phyloP scores from a whole-genome alignment of 345 rosid genomes.

The Anacardium occidentale region DNA sequence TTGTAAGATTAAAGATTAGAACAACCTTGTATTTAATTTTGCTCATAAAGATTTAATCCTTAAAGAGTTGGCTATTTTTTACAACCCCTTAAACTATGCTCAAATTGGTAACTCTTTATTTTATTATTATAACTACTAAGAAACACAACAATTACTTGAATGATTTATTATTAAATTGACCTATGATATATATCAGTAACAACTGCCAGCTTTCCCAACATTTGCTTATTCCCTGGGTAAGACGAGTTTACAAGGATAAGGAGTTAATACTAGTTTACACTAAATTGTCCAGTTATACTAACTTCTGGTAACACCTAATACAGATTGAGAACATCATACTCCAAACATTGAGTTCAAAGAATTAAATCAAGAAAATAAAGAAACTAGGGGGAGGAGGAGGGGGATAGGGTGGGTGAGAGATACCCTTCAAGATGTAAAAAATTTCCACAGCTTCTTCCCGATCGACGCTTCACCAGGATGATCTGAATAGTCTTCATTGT shows the following conservation, averaged over 20 bases:
- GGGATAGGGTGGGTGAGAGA: too few relatives aligned
- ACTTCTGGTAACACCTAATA: not conserved
- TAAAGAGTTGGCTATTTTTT: too few relatives aligned
- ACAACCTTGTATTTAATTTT: too few relatives aligned
- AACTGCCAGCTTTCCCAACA: not conserved
- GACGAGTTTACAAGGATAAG: not conserved
- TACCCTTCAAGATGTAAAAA: constrained; percentile 57
- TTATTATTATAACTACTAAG: too few relatives aligned
- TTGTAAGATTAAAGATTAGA: too few relatives aligned
- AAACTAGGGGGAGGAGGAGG: not conserved
- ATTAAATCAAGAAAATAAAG: not conserved
- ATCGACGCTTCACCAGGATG: constrained; percentile 61
- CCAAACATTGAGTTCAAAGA: not conserved
- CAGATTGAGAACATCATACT: not conserved
- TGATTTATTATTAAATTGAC: too few relatives aligned
- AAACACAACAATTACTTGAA: too few relatives aligned
- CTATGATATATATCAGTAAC: too few relatives aligned
- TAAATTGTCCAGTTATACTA: not conserved
- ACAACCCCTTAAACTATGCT: too few relatives aligned
- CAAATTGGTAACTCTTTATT: too few relatives aligned
- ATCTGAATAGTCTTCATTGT: constrained; percentile 41
- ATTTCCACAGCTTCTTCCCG: constrained; percentile 81
- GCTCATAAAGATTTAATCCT: too few relatives aligned
- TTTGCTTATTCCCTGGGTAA: not conserved
- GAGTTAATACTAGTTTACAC: not conserved